Percentiles rank a stretch among this genome's conserved stretches.
Evolutionary conservation across 305 asterid species (phyloP).

Genomic region (Fraxinus sp.): DNA sequence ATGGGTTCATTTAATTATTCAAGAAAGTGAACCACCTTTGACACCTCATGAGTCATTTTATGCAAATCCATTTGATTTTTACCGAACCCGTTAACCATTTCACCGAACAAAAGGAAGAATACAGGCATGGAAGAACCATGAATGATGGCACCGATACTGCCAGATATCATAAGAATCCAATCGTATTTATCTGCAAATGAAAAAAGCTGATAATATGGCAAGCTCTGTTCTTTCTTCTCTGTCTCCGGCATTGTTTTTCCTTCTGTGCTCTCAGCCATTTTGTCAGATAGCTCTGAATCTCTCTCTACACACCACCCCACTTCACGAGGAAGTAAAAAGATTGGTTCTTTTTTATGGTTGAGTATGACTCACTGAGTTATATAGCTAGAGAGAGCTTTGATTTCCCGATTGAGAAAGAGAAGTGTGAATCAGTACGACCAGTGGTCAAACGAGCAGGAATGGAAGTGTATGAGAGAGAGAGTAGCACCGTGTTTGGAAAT

Average conservation of each 20-base stretch:
- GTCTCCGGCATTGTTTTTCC: conserved; percentile 76
- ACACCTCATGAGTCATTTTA: conserved; percentile 80
- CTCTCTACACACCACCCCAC: conserved; percentile 22
- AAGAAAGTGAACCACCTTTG: conserved; percentile 53
- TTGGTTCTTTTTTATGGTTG: not conserved
- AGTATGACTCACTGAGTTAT: not conserved
- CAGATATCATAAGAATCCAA: conserved; percentile 51
- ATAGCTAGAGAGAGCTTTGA: conserved; percentile 4
- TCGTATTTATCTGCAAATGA: conserved; percentile 86
- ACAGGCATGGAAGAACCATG: conserved; percentile 99
- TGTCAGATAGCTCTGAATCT: conserved; percentile 15
- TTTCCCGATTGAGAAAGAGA: conserved; percentile 21
- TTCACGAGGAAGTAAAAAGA: conserved; percentile 7
- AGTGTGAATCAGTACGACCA: conserved; percentile 26
- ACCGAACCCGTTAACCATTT: conserved; percentile 98
- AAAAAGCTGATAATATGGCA: conserved; percentile 83
- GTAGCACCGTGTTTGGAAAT: not conserved
- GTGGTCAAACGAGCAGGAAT: conserved; percentile 28
- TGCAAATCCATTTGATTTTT: conserved; percentile 91
- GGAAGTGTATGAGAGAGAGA: not conserved
- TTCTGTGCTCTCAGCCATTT: conserved; percentile 68
- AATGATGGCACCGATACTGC: conserved; percentile 82
- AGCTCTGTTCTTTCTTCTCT: conserved; percentile 87
- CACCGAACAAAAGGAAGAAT: conserved; percentile 88
- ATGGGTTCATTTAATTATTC: not conserved